Evolutionary conservation across 176 grass and related monocot species (phyloP).

Genomic region (Rhipidocladum racemiflorum): DNA sequence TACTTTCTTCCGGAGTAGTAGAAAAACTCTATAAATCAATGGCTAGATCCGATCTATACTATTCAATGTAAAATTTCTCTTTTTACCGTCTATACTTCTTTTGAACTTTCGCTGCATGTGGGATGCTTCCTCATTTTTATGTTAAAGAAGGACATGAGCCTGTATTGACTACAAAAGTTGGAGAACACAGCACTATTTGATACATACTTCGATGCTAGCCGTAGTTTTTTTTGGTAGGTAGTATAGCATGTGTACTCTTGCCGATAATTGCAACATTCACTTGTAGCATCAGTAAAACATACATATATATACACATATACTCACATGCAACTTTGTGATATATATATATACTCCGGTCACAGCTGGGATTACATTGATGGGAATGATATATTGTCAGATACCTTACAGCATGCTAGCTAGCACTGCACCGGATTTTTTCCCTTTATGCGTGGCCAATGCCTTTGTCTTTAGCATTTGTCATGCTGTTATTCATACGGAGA

Average conservation of each 20-base stretch:
- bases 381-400: slow-evolving; percentile 48
- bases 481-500: slow-evolving; percentile 25
- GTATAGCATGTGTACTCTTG: not conserved
- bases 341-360: not conserved
- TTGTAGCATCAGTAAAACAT: not conserved
- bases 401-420: slow-evolving; percentile 38
- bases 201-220: not conserved
- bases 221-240: not conserved
- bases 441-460: slow-evolving; percentile 39
- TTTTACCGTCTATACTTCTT: not conserved
- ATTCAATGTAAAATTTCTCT: too few species aligned
- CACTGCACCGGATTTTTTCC: slow-evolving; percentile 39
- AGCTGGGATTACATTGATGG: slow-evolving; percentile 47
- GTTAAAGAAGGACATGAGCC: not conserved
- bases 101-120: not conserved
- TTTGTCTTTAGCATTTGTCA: slow-evolving; percentile 56
- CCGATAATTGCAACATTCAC: not conserved
- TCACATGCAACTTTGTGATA: not conserved
- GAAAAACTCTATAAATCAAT: too few species aligned
- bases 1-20: too few species aligned
- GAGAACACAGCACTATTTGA: not conserved
- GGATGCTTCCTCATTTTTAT: not conserved
- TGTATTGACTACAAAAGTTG: not conserved
- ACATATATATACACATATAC: not conserved
- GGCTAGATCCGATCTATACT: too few species aligned